These are phyloP conservation scores for Leishmania arabica DNA, from an alignment of 208 protist species.

Conservation along the genomic window DNA sequence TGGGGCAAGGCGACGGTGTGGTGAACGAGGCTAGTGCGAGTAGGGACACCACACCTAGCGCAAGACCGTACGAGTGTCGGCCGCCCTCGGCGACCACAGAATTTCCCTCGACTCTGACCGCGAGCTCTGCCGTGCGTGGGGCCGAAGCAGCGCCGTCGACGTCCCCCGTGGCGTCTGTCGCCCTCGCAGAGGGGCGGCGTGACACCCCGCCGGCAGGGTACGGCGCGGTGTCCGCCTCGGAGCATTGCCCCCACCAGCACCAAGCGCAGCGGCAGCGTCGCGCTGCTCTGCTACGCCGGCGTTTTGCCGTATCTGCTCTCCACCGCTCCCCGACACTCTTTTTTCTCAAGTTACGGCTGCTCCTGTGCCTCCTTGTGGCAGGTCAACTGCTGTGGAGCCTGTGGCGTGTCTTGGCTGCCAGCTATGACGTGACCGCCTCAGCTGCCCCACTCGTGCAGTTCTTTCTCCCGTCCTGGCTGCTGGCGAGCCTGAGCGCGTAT, in stretches of 20 bases:
- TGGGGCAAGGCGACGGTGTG: neutral
- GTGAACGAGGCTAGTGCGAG: neutral
- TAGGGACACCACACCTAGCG: neutral
- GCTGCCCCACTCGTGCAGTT: neutral
- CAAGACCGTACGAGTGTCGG: neutral
- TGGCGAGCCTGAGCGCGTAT: slow-evolving; percentile 19
- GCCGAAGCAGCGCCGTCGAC: neutral
- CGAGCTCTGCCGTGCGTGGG: neutral
- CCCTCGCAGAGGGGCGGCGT: neutral
- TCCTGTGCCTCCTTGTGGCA: slow-evolving; percentile 35
- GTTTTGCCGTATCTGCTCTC: slow-evolving; percentile 9
- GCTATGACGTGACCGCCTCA: neutral
- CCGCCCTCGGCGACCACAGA: neutral
- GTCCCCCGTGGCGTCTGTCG: neutral
- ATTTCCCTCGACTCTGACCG: neutral
- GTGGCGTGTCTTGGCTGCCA: slow-evolving; percentile 6
- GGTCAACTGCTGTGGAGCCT: slow-evolving; percentile 25
- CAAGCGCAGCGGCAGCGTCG: slow-evolving; percentile 5
- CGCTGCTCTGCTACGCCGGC: slow-evolving; percentile 13
- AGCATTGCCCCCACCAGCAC: neutral
- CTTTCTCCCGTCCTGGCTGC: slow-evolving; percentile 21
- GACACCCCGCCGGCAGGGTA: neutral
- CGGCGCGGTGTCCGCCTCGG: neutral
- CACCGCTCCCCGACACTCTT: slow-evolving; percentile 27
- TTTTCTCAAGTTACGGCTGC: slow-evolving; percentile 36